These are phyloP conservation scores for Ephemerocybe angulata DNA, from an alignment of 768 basidiomycete genomes.

Conservation along the genomic window DNA sequence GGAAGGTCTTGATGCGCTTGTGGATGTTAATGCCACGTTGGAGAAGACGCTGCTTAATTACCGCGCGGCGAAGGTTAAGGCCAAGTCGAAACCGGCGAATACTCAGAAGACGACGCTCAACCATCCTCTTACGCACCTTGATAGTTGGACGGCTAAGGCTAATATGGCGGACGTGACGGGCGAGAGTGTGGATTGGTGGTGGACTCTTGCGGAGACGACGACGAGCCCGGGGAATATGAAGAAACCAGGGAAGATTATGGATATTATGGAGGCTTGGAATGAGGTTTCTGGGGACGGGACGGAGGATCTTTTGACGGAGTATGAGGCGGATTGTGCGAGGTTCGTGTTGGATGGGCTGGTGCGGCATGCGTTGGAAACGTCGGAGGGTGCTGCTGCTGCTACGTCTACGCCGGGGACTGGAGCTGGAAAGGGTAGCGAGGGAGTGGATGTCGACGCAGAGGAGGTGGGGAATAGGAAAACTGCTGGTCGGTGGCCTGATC, in stretches of 20 bases:
- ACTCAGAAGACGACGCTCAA: neutral
- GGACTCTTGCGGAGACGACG: conserved; percentile 37
- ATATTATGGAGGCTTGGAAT: conserved; percentile 1
- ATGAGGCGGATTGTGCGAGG: conserved; percentile 57
- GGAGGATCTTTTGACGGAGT: conserved; percentile 37
- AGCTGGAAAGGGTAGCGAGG: no score
- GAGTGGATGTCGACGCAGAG: no score
- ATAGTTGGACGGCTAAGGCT: conserved; percentile 20
- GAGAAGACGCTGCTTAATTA: conserved; percentile 23
- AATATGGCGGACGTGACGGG: conserved; percentile 34
- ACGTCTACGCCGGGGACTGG: no score
- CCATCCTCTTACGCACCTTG: conserved; percentile 17
- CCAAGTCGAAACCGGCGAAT: neutral
- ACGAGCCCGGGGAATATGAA: neutral
- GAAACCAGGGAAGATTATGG: neutral
- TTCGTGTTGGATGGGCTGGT: conserved; percentile 52
- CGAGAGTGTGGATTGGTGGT: conserved; percentile 40
- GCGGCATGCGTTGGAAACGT: conserved; percentile 35
- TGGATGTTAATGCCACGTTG: conserved; percentile 31
- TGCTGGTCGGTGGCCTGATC: conserved; percentile 41
- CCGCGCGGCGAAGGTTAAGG: conserved; percentile 4
- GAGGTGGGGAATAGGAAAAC: conserved; percentile 1
- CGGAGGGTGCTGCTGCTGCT: conserved; percentile 9
- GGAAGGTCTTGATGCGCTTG: conserved; percentile 28
- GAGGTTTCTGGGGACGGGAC: conserved; percentile 2